These are phyloP conservation scores for Stachybotrys elegans DNA, from an alignment of 2,329 filamentous ascomycete species.

Conservation along the genomic window DNA sequence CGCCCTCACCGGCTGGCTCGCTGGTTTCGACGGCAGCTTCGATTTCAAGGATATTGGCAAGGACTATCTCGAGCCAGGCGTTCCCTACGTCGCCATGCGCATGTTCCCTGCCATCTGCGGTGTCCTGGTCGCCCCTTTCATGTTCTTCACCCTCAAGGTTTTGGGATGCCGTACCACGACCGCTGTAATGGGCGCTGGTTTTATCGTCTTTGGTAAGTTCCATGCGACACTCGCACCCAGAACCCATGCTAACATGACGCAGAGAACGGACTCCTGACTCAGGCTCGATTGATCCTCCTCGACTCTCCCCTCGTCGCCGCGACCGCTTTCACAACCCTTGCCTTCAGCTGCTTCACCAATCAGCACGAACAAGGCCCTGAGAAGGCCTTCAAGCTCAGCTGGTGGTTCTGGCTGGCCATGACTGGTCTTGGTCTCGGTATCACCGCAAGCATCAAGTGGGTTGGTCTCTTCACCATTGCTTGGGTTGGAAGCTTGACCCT, in stretches of 20 bases:
- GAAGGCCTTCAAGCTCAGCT: constrained; percentile 81
- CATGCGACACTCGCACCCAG: not conserved
- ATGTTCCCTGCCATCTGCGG: constrained; percentile 86
- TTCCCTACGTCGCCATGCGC: constrained; percentile 97
- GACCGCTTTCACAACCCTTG: constrained; percentile 84
- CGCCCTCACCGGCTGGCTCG: constrained; percentile 88
- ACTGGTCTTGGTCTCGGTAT: constrained; percentile 85
- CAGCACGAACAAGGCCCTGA: constrained; percentile 89
- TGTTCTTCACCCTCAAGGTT: constrained; percentile 93
- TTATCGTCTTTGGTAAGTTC: constrained; percentile 83
- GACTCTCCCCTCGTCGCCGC: constrained; percentile 93
- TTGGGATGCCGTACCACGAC: constrained; percentile 83
- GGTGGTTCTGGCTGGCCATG: constrained; percentile 96
- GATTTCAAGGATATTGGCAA: constrained; percentile 99
- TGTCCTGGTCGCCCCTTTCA: constrained; percentile 80
- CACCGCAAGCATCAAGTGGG: constrained; percentile 97
- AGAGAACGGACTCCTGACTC: constrained; percentile 95
- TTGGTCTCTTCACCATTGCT: constrained; percentile 95
- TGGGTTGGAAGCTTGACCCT: constrained; percentile 92
- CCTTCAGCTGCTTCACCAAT: constrained; percentile 91
- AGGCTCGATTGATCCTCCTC: constrained; percentile 91
- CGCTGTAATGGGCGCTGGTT: constrained; percentile 72
- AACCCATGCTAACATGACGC: constrained; percentile 3
- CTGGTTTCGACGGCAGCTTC: constrained; percentile 91
- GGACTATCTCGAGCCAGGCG: constrained; percentile 90